These are phyloP conservation scores for Suillus ampliporus DNA, from an alignment of 768 basidiomycete genomes.

Conservation along the genomic window DNA sequence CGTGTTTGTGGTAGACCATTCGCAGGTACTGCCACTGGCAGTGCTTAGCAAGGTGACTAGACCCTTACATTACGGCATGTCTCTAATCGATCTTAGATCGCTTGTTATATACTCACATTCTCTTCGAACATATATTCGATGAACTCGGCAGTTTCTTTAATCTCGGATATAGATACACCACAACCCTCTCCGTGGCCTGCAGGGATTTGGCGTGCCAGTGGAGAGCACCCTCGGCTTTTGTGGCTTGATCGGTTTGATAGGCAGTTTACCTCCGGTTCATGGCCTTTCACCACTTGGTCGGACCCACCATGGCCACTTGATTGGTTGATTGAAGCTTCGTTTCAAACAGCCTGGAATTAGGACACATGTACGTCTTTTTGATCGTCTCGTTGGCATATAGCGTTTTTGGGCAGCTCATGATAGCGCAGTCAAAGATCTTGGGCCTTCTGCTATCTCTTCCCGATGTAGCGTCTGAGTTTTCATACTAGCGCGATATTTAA, in stretches of 20 bases:
- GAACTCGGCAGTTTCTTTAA: conserved; percentile 7
- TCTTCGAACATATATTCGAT: neutral
- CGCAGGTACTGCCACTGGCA: too few species aligned
- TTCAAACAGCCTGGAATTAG: conserved; percentile 6
- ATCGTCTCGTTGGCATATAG: conserved; percentile 16
- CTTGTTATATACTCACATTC: neutral
- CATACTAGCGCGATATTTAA: conserved; percentile 31
- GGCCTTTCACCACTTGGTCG: neutral
- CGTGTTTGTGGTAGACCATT: too few species aligned
- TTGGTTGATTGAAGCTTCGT: conserved; percentile 15
- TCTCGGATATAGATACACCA: conserved; percentile 7
- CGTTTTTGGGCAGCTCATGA: conserved; percentile 23
- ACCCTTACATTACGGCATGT: neutral
- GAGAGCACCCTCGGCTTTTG: conserved; percentile 1
- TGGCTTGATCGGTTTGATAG: conserved; percentile 6
- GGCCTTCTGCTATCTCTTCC: conserved; percentile 20
- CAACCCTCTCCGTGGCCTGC: conserved; percentile 1
- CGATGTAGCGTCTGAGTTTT: conserved; percentile 33
- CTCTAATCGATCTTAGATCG: conserved; percentile 4
- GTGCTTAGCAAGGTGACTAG: neutral
- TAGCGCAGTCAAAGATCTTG: conserved; percentile 16
- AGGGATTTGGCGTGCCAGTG: neutral
- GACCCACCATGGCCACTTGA: conserved; percentile 1
- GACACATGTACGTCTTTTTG: conserved; percentile 2
- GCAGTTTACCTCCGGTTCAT: neutral